A percentile compares a stretch with the other conserved stretches of the same genome.
phyloP scores from a whole-genome alignment of 768 basidiomycete species.

The Serpula lacrymans region DNA sequence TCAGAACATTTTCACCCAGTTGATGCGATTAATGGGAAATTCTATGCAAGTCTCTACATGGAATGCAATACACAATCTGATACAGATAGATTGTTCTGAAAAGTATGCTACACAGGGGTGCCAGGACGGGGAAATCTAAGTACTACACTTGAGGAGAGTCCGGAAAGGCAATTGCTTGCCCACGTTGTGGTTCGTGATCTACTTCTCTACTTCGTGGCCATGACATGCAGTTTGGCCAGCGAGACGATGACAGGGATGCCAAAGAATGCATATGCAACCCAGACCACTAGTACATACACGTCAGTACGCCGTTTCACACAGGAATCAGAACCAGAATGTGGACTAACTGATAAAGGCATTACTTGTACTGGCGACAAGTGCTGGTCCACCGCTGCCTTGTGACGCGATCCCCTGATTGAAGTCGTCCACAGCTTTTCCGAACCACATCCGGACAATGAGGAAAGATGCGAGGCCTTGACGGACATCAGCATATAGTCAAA shows the following conservation, averaged over 20 bases:
- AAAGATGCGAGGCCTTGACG: slow-evolving; percentile 61
- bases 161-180: no score
- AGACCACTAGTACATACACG: slow-evolving; percentile 54
- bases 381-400: slow-evolving; percentile 51
- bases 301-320: background rate
- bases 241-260: slow-evolving; percentile 67
- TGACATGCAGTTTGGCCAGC: slow-evolving; percentile 64
- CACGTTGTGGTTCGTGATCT: no score
- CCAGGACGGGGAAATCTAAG: no score
- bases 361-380: slow-evolving; percentile 57
- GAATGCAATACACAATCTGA: no score
- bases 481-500: slow-evolving; percentile 1
- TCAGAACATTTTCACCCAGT: no score
- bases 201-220: slow-evolving; percentile 43
- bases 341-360: slow-evolving; percentile 75
- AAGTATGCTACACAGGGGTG: no score
- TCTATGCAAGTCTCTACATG: no score
- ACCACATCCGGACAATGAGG: slow-evolving; percentile 75
- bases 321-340: background rate
- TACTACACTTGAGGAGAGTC: no score
- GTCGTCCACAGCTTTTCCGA: slow-evolving; percentile 73
- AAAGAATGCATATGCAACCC: slow-evolving; percentile 75
- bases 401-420: slow-evolving; percentile 63
- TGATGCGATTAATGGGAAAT: no score
- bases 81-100: no score